Conservation (phyloP, 345 rosid species). For the Salix koriyanagi region DNA sequence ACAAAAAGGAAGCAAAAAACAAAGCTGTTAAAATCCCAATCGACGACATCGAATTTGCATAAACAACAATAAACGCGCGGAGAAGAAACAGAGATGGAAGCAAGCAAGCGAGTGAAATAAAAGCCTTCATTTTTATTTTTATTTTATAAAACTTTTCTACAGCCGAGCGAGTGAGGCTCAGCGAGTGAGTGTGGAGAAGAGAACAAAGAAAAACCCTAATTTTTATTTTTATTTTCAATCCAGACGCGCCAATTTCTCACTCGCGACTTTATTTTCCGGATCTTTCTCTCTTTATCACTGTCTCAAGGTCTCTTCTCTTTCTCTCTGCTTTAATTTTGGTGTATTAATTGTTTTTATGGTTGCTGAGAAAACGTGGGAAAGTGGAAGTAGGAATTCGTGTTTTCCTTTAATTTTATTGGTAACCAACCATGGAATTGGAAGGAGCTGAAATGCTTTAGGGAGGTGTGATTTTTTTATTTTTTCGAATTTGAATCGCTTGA, state of each 20-base stretch:
- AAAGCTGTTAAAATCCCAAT: background rate
- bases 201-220: constrained; percentile 1
- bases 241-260: constrained; percentile 6
- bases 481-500: background rate
- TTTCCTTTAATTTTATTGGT: background rate
- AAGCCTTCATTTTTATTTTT: no score
- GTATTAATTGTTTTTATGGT: background rate
- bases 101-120: constrained; percentile 15
- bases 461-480: background rate
- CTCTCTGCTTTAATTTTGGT: background rate
- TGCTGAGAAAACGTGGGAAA: background rate
- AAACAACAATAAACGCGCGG: background rate
- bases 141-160: background rate
- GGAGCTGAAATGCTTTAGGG: background rate
- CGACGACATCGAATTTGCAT: background rate
- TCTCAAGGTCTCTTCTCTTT: background rate
- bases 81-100: background rate
- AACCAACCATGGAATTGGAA: background rate
- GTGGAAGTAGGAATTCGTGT: background rate
- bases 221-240: background rate
- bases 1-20: background rate
- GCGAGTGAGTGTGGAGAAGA: background rate
- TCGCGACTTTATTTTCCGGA: constrained; percentile 1
- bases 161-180: background rate
- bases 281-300: background rate